phyloP scores from a whole-genome alignment of 148 eudicot species.

The Salicornia ramosissima region DNA sequence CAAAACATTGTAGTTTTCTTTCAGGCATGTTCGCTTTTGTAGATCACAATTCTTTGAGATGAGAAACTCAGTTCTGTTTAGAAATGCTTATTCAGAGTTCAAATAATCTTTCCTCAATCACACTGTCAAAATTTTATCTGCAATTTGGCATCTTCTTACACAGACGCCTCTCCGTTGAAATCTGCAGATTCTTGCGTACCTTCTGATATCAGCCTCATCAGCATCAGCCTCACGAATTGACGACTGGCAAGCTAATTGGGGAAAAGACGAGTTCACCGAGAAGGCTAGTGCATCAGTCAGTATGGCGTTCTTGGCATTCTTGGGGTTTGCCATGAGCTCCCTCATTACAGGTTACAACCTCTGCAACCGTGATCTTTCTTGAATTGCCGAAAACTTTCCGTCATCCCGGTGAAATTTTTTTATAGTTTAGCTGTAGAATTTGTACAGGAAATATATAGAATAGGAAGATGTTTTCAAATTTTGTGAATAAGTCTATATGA shows the following conservation, averaged over 20 bases:
- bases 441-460: conserved; percentile 29
- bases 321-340: conserved; percentile 74
- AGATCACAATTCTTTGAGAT: not conserved
- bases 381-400: conserved; percentile 12
- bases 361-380: conserved; percentile 49
- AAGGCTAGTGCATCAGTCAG: conserved; percentile 72
- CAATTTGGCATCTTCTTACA: not conserved
- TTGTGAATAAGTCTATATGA: conserved; percentile 20
- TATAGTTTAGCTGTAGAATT: conserved; percentile 20
- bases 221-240: conserved; percentile 78
- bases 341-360: conserved; percentile 81
- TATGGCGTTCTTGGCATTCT: conserved; percentile 81
- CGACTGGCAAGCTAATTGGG: conserved; percentile 89
- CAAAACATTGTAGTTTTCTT: not conserved
- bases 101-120: not conserved
- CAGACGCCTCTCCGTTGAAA: not conserved
- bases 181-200: conserved; percentile 79
- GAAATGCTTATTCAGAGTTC: not conserved
- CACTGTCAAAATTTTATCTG: not conserved
- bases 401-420: not conserved
- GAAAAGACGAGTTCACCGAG: conserved; percentile 76
- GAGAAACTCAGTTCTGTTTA: not conserved
- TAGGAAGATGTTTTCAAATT: conserved; percentile 14
- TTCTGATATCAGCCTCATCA: conserved; percentile 85
- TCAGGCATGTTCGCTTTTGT: not conserved